Evolutionary conservation across 164 flowering plant species (phyloP).

Genomic region (Tetracentron sinense): DNA sequence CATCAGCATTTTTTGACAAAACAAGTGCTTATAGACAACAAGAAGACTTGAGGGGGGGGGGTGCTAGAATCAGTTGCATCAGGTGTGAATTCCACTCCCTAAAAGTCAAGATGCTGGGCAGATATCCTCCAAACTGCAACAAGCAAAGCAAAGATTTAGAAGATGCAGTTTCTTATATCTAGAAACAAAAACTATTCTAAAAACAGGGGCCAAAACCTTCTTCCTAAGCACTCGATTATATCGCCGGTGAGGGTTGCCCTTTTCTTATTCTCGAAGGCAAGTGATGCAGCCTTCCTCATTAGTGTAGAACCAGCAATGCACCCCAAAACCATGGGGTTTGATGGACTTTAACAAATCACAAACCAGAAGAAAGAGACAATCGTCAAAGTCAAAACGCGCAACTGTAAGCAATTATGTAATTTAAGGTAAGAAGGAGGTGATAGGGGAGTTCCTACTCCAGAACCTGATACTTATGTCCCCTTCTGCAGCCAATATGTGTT

Average conservation of each 20-base stretch:
- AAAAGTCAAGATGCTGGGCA: no score
- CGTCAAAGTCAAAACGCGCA: slow-evolving; percentile 1
- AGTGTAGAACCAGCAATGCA: slow-evolving; percentile 83
- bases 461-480: slow-evolving; percentile 38
- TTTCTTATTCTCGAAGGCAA: slow-evolving; percentile 68
- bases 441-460: neutral
- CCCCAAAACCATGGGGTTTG: slow-evolving; percentile 74
- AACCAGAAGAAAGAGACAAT: neutral
- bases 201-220: slow-evolving; percentile 40
- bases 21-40: no score
- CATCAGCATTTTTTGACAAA: no score
- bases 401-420: neutral
- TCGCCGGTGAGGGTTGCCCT: slow-evolving; percentile 85
- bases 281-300: slow-evolving; percentile 80
- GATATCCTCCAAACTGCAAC: slow-evolving; percentile 82
- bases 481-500: slow-evolving; percentile 23
- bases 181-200: neutral
- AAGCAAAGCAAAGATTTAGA: slow-evolving; percentile 1
- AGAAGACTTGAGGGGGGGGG: no score
- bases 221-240: slow-evolving; percentile 82
- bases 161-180: neutral
- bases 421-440: neutral
- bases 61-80: slow-evolving; percentile 13
- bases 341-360: slow-evolving; percentile 20
- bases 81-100: no score